Conservation (phyloP, 2,329 filamentous ascomycete genomes). For the Chalaropsis thielavioides region DNA sequence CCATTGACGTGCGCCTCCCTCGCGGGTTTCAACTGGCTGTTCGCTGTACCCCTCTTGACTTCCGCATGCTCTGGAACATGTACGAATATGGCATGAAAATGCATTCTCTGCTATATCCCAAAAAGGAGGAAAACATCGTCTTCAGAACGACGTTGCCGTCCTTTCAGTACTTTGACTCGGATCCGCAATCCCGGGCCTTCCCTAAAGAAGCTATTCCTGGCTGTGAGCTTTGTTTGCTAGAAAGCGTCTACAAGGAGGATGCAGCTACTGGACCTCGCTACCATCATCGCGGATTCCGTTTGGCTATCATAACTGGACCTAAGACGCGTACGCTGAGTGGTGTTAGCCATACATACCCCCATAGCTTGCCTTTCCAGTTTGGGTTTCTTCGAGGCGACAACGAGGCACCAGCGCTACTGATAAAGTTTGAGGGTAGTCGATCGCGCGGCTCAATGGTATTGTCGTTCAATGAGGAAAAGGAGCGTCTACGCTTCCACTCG, state of each 20-base stretch:
- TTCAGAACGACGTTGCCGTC: slow-evolving; percentile 56
- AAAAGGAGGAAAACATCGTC: slow-evolving; percentile 52
- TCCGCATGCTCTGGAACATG: slow-evolving; percentile 64
- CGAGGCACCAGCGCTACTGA: slow-evolving; percentile 51
- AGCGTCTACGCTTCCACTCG: slow-evolving; percentile 56
- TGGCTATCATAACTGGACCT: slow-evolving; percentile 64
- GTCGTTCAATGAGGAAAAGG: slow-evolving; percentile 59
- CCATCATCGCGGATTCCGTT: slow-evolving; percentile 64
- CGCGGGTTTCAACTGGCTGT: slow-evolving; percentile 61
- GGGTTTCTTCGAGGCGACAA: slow-evolving; percentile 60
- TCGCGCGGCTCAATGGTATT: slow-evolving; percentile 59
- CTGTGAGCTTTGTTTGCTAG: slow-evolving; percentile 63
- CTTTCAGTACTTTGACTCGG: slow-evolving; percentile 69
- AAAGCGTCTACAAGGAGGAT: slow-evolving; percentile 50
- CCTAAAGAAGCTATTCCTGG: slow-evolving; percentile 57
- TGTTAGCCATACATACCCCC: slow-evolving; percentile 54
- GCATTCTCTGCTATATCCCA: slow-evolving; percentile 53
- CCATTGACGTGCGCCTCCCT: slow-evolving; percentile 55
- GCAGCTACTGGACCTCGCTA: slow-evolving; percentile 58
- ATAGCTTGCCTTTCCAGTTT: slow-evolving; percentile 57
- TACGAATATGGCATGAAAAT: slow-evolving; percentile 73
- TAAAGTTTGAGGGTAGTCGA: slow-evolving; percentile 54
- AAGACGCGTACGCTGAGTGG: slow-evolving; percentile 64
- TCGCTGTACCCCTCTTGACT: slow-evolving; percentile 62
- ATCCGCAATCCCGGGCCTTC: slow-evolving; percentile 55